Conservation (phyloP, 1,284 basidiomycete species). For the Leccinum solheimii region DNA sequence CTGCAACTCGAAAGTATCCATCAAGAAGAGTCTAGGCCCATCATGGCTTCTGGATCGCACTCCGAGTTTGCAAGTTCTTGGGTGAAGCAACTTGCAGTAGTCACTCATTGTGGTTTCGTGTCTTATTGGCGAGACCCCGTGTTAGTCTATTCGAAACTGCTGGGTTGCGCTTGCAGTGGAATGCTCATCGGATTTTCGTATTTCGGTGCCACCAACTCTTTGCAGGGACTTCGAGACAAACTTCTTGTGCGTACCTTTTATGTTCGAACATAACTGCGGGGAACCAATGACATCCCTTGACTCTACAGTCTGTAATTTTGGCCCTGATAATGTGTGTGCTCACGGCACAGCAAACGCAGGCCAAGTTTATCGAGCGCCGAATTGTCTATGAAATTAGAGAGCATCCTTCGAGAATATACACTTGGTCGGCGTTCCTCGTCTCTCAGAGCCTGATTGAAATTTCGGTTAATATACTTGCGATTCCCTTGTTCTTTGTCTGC, state of each 20-base stretch:
- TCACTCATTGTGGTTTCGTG: slow-evolving; percentile 36
- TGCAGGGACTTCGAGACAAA: slow-evolving; percentile 80
- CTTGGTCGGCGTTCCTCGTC: slow-evolving; percentile 71
- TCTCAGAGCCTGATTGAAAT: slow-evolving; percentile 62
- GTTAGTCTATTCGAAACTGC: slow-evolving; percentile 75
- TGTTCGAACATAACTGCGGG: neutral
- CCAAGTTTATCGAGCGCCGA: slow-evolving; percentile 29
- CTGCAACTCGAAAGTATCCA: slow-evolving; percentile 41
- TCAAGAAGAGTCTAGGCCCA: slow-evolving; percentile 20
- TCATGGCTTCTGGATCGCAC: slow-evolving; percentile 20
- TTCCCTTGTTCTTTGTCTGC: slow-evolving; percentile 57
- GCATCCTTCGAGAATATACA: slow-evolving; percentile 75
- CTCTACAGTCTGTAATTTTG: slow-evolving; percentile 17
- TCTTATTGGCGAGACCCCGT: slow-evolving; percentile 57
- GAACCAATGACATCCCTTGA: neutral
- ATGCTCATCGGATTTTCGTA: slow-evolving; percentile 66
- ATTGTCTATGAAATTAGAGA: slow-evolving; percentile 74
- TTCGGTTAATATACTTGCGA: slow-evolving; percentile 63
- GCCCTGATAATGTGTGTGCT: slow-evolving; percentile 10
- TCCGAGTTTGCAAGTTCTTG: slow-evolving; percentile 56
- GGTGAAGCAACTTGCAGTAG: slow-evolving; percentile 48
- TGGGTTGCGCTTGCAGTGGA: slow-evolving; percentile 50
- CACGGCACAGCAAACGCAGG: slow-evolving; percentile 21
- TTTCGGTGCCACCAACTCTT: slow-evolving; percentile 61
- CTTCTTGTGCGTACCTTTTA: slow-evolving; percentile 49